Evolutionary conservation across 2,329 filamentous ascomycete genomes (phyloP), one percentile per base, ranked within the genome.

Genomic region (Arthrobotrys megalospora): DNA sequence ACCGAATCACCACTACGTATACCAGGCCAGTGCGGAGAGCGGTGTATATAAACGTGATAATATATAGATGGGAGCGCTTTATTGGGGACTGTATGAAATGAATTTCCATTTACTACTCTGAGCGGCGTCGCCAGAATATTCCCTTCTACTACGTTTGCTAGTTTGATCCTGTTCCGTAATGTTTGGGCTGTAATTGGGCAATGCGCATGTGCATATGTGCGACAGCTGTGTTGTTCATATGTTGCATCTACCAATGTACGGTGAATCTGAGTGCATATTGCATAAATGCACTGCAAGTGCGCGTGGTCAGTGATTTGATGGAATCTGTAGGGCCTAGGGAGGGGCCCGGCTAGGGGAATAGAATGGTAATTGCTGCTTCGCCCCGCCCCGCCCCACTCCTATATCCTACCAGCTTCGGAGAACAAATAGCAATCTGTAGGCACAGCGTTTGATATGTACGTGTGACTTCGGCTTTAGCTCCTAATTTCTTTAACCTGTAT

Each of bases 201-300:
- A n/a, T n/a, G n/a, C n/a, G n/a, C n/a, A n/a, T n/a, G n/a, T n/a
- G n/a, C n/a, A n/a, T 19, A 34, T 47, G 14, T 63, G 41, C 43
- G 47, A 63, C 19, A 41, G 43, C 43, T 63, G 58, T 36, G 41
- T 12, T 63, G 43, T 63, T 48, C 24, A 34, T 32, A 63, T 19
- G 58, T 63, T 63, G 43, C 43, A 48, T 63, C 12, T 63, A 21
- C 58, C 58, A 63, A 63, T 19, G 21, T 63, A 32, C 3, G 34
- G 41, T 63, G 58, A 38, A 34, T 63, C 58, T 48, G 41, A 63
- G 38, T 60, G 55, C 55, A 62, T 62, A 8, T 2, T 55, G 50
- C 50, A 55, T 55, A 62, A 43, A 21, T 48, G 5, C 24, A 60
- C 38, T 47, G 21, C 58, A 63, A 47, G 38, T 63, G 24, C 19